Evolutionary conservation across 1,139 yeast species (phyloP).

Genomic region (Scheffersomyces parashehatae): DNA sequence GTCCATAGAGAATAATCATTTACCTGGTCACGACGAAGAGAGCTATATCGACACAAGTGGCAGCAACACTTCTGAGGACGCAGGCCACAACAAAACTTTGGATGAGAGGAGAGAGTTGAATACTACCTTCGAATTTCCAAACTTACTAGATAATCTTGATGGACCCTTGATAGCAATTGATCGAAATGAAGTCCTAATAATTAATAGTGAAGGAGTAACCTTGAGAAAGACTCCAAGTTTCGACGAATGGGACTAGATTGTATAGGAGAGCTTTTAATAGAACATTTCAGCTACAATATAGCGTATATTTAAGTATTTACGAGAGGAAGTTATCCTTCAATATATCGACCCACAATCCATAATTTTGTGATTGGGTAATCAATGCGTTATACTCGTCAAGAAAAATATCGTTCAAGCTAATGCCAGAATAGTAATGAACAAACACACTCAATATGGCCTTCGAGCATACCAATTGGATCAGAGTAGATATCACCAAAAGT

Average conservation of each 20-base stretch:
- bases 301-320: neutral
- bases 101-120: constrained; percentile 69
- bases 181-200: constrained; percentile 60
- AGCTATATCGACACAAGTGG: constrained; percentile 2
- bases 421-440: constrained; percentile 8
- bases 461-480: constrained; percentile 6
- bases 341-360: neutral
- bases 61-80: constrained; percentile 6
- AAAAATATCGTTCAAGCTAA: constrained; percentile 4
- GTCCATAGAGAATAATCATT: constrained; percentile 24
- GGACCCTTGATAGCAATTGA: constrained; percentile 81
- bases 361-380: neutral
- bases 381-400: constrained; percentile 7
- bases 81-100: constrained; percentile 39
- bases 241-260: constrained; percentile 46
- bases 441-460: constrained; percentile 8
- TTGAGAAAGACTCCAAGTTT: constrained; percentile 45
- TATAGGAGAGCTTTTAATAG: neutral
- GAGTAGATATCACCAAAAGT: constrained; percentile 13
- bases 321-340: neutral
- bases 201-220: constrained; percentile 57
- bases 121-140: constrained; percentile 77
- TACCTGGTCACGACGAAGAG: constrained; percentile 9
- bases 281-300: neutral
- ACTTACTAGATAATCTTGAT: constrained; percentile 64